A percentile compares a stretch with the other conserved stretches of the same genome.
These are phyloP conservation scores for Antrodiella citrinella DNA, from an alignment of 768 basidiomycete genomes.

Conservation along the genomic window DNA sequence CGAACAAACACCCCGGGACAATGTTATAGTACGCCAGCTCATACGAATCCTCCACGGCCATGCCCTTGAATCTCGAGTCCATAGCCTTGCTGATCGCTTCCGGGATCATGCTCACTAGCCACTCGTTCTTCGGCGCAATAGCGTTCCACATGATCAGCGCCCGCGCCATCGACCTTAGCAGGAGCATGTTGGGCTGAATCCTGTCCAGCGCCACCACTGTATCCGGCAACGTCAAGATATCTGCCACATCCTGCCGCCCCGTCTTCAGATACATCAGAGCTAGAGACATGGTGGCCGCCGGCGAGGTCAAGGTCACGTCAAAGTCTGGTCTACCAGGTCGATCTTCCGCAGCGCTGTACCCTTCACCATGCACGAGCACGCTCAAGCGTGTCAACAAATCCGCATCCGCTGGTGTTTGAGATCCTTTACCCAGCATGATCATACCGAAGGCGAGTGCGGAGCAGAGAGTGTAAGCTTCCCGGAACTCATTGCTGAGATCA, in stretches of 20 bases:
- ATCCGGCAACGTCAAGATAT: slow-evolving; percentile 76
- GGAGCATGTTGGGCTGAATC: slow-evolving; percentile 81
- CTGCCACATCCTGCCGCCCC: slow-evolving; percentile 76
- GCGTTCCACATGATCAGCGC: slow-evolving; percentile 82
- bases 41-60: slow-evolving; percentile 55
- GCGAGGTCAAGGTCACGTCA: slow-evolving; percentile 86
- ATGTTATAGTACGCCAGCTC: slow-evolving; percentile 92
- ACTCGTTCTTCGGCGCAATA: slow-evolving; percentile 63
- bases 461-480: slow-evolving; percentile 87
- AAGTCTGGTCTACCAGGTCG: slow-evolving; percentile 41
- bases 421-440: slow-evolving; percentile 90
- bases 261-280: slow-evolving; percentile 92
- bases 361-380: slow-evolving; percentile 70
- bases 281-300: slow-evolving; percentile 83
- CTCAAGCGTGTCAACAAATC: slow-evolving; percentile 60
- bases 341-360: slow-evolving; percentile 30
- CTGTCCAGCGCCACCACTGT: slow-evolving; percentile 73
- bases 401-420: slow-evolving; percentile 69
- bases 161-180: slow-evolving; percentile 71
- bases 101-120: slow-evolving; percentile 70
- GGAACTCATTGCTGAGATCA: slow-evolving; percentile 80
- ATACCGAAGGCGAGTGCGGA: slow-evolving; percentile 90
- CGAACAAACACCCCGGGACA: slow-evolving; percentile 86
- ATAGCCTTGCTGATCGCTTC: slow-evolving; percentile 51
- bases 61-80: slow-evolving; percentile 39